A percentile compares a stretch with the other conserved stretches of the same genome.
These are phyloP conservation scores for Ogataea hybrid DNA, from an alignment of 1,139 yeast genomes.

Conservation along the genomic window DNA sequence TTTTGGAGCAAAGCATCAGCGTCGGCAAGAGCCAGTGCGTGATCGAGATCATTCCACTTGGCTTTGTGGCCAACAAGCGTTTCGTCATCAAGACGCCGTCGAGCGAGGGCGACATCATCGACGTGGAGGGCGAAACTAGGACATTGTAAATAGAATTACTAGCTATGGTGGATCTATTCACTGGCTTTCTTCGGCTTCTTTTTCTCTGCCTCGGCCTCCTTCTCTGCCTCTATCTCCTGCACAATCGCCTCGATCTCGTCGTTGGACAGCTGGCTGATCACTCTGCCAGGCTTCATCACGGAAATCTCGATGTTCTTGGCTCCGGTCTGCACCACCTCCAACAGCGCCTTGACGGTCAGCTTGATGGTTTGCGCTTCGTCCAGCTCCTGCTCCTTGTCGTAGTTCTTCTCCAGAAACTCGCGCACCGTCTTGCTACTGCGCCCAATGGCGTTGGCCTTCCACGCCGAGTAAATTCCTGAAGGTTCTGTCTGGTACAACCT, in stretches of 20 bases:
- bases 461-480: conserved; percentile 96
- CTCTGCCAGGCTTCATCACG: conserved; percentile 69
- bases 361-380: conserved; percentile 74
- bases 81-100: conserved; percentile 31
- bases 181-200: conserved; percentile 54
- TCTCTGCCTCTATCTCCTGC: conserved; percentile 84
- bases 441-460: conserved; percentile 99
- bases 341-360: conserved; percentile 79
- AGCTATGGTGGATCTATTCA: conserved; percentile 9
- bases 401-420: conserved; percentile 91
- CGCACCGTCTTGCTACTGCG: conserved; percentile 93
- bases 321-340: conserved; percentile 98
- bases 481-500: conserved; percentile 95
- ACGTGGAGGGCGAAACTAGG: conserved; percentile 32
- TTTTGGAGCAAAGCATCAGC: conserved; percentile 26
- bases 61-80: conserved; percentile 19
- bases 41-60: conserved; percentile 34
- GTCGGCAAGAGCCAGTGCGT: conserved; percentile 25
- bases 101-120: conserved; percentile 27
- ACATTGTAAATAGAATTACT: conserved; percentile 14
- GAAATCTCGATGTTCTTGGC: conserved; percentile 94
- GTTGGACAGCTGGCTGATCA: conserved; percentile 52
- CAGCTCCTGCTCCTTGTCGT: conserved; percentile 59
- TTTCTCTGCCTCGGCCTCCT: conserved; percentile 86
- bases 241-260: conserved; percentile 80